These are phyloP conservation scores for Backusella westeae DNA, from an alignment of 192 early-diverging fungal genomes.

Conservation along the genomic window DNA sequence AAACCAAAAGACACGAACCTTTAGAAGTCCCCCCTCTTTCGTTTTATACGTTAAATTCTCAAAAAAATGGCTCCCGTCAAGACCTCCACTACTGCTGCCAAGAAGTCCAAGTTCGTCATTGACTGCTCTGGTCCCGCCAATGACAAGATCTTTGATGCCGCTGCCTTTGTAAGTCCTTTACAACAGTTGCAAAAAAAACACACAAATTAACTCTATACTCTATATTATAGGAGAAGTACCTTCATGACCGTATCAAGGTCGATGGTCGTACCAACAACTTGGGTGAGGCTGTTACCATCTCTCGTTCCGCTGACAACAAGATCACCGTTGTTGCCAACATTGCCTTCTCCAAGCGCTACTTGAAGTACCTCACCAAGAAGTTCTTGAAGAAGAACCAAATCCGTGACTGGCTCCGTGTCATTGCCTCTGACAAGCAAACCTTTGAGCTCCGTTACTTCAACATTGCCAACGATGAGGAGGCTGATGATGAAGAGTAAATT, in stretches of 20 bases:
- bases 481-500: conserved; percentile 67
- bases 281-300: conserved; percentile 79
- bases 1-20: not conserved
- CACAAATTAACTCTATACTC: not conserved
- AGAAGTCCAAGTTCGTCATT: conserved; percentile 78
- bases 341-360: conserved; percentile 96
- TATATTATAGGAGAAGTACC: conserved; percentile 82
- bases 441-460: conserved; percentile 97
- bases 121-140: conserved; percentile 89
- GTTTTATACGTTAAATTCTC: not conserved
- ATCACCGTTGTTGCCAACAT: conserved; percentile 76
- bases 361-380: conserved; percentile 99
- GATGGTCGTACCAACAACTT: conserved; percentile 95
- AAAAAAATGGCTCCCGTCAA: conserved; percentile 31
- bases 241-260: conserved; percentile 99
- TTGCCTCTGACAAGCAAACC: conserved; percentile 80
- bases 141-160: conserved; percentile 97
- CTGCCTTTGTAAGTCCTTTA: conserved; percentile 74
- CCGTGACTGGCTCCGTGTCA: conserved; percentile 97
- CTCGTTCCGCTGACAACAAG: conserved; percentile 65
- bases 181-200: too few relatives aligned
- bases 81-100: conserved; percentile 20
- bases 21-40: not conserved
- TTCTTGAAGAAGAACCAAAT: conserved; percentile 99
- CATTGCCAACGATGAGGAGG: conserved; percentile 74